Evolutionary conservation across 2,329 filamentous ascomycete genomes (phyloP).

Genomic region (Alternaria incomplexa): DNA sequence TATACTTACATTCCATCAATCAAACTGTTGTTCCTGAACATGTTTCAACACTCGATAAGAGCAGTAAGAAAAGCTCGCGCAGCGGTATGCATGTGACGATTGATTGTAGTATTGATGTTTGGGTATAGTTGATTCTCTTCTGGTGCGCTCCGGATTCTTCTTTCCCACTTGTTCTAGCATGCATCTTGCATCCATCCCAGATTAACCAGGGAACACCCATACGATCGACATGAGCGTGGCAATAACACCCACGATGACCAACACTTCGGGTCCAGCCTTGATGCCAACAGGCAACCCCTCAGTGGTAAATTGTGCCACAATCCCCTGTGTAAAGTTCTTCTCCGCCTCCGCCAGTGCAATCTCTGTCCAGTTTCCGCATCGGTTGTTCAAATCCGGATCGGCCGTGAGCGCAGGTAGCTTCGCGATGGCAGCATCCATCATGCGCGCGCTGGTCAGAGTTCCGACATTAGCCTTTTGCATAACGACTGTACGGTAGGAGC

Average conservation of each 20-base stretch:
- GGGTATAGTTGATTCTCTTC: constrained; percentile 1
- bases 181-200: neutral
- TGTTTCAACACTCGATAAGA: constrained; percentile 20
- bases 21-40: neutral
- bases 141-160: neutral
- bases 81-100: neutral
- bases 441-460: constrained; percentile 45
- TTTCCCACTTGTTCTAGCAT: neutral
- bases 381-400: constrained; percentile 50
- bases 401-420: constrained; percentile 50
- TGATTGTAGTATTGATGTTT: neutral
- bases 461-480: constrained; percentile 53
- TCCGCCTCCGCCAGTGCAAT: constrained; percentile 54
- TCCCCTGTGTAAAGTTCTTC: constrained; percentile 53
- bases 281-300: constrained; percentile 40
- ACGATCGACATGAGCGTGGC: constrained; percentile 26
- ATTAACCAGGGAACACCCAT: constrained; percentile 30
- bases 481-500: constrained; percentile 56
- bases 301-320: constrained; percentile 46
- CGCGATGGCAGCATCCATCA: constrained; percentile 52
- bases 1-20: neutral
- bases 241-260: constrained; percentile 21
- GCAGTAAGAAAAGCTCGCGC: neutral
- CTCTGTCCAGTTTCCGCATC: constrained; percentile 55
- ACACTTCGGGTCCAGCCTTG: constrained; percentile 30